Evolutionary conservation across 2,329 filamentous ascomycete species (phyloP).

Genomic region (Periconia macrospinosa): DNA sequence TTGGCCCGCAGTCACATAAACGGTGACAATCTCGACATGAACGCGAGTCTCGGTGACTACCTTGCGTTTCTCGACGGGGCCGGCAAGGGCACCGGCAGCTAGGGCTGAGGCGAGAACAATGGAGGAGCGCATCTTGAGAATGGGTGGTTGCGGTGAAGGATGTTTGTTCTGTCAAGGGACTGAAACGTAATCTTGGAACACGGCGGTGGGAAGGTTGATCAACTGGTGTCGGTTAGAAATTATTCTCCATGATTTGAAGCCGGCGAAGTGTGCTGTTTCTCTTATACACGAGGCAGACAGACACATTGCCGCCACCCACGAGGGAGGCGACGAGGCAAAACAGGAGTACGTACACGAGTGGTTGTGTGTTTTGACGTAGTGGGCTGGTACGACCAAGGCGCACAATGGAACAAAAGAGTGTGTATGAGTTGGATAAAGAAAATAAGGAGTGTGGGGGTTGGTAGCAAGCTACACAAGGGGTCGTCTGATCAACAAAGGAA

Average conservation of each 20-base stretch:
- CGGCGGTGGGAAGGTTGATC: conserved; percentile 5
- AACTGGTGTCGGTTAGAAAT: conserved; percentile 16
- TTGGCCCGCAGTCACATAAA: conserved; percentile 18
- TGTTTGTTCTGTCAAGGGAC: not conserved
- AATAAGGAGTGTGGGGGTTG: conserved; percentile 29
- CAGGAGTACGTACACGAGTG: conserved; percentile 10
- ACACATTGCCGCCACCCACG: conserved; percentile 4
- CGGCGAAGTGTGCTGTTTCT: not conserved
- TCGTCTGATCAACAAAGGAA: conserved; percentile 25
- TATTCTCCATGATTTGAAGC: not conserved
- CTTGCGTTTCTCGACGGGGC: conserved; percentile 25
- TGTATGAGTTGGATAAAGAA: conserved; percentile 16
- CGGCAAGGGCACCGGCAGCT: conserved; percentile 27
- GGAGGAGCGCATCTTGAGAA: conserved; percentile 28
- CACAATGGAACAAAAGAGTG: conserved; percentile 21
- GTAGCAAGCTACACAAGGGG: conserved; percentile 23
- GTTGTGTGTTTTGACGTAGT: conserved; percentile 1
- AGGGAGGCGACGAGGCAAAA: not conserved
- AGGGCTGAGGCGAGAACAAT: conserved; percentile 27
- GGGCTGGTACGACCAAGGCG: conserved; percentile 18
- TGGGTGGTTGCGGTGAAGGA: not conserved
- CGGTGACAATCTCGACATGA: conserved; percentile 23
- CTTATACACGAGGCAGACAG: conserved; percentile 8
- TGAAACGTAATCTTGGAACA: conserved; percentile 11
- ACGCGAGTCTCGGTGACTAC: conserved; percentile 24